Evolutionary conservation across 306 rosid genomes (phyloP).

Genomic region (Lupinus albus): DNA sequence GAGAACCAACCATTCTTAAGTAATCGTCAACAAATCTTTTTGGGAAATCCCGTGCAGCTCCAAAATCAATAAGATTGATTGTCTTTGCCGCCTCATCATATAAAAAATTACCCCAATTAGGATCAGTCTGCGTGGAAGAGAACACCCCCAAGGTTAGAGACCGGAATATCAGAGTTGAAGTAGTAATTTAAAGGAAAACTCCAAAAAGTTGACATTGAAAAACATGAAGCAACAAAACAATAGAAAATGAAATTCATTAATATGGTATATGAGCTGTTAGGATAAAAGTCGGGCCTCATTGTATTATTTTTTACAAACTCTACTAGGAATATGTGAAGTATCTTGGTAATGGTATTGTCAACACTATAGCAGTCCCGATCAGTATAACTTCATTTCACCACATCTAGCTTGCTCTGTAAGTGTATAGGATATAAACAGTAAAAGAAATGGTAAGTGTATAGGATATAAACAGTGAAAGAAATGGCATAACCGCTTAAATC

Average conservation of each 20-base stretch:
- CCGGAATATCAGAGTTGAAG: conserved; percentile 25
- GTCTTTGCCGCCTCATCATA: conserved; percentile 65
- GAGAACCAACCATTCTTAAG: conserved; percentile 77
- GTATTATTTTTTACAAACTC: neutral
- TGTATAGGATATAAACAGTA: too few species aligned
- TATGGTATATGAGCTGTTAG: conserved; percentile 6
- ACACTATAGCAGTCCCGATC: conserved; percentile 15
- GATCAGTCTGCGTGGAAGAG: conserved; percentile 82
- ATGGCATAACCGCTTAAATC: neutral
- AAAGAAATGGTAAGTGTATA: conserved; percentile 1
- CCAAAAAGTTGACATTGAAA: neutral
- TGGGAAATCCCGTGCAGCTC: conserved; percentile 89
- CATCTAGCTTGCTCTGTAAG: neutral
- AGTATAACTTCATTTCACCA: conserved; percentile 8
- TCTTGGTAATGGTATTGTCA: neutral
- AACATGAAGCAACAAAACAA: conserved; percentile 16
- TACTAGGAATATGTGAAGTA: neutral
- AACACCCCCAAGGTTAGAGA: conserved; percentile 41
- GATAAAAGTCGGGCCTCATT: conserved; percentile 13
- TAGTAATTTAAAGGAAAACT: conserved; percentile 30
- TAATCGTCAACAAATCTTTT: conserved; percentile 84
- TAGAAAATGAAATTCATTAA: conserved; percentile 17
- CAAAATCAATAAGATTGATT: conserved; percentile 89
- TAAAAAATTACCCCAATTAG: conserved; percentile 97
- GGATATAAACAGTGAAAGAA: conserved; percentile 21